A percentile compares a stretch with the other conserved stretches of the same genome.
These are phyloP conservation scores for Xylariales sp. DNA, from an alignment of 2,329 filamentous ascomycete species.

Conservation along the genomic window DNA sequence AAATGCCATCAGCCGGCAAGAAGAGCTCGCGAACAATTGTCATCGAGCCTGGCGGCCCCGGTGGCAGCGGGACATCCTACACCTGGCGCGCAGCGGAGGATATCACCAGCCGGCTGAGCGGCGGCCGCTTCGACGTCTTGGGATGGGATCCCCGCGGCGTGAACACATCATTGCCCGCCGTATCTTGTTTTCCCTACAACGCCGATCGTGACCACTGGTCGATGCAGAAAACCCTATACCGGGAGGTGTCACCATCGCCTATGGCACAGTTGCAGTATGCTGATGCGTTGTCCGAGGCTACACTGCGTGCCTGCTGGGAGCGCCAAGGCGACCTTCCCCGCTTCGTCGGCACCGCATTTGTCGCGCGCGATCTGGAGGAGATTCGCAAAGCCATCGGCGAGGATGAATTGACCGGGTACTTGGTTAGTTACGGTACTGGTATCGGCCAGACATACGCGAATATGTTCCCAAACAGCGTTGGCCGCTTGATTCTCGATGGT, in stretches of 20 bases:
- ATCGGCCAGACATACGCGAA: slow-evolving; percentile 48
- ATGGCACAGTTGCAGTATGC: slow-evolving; percentile 34
- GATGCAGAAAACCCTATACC: slow-evolving; percentile 32
- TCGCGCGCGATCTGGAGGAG: slow-evolving; percentile 44
- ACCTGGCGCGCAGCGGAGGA: slow-evolving; percentile 32
- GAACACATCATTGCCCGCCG: slow-evolving; percentile 39
- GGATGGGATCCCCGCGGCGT: slow-evolving; percentile 54
- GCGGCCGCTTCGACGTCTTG: slow-evolving; percentile 39
- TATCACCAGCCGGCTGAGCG: slow-evolving; percentile 35
- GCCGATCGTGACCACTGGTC: slow-evolving; percentile 43
- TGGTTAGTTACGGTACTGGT: slow-evolving; percentile 48
- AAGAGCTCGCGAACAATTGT: slow-evolving; percentile 44
- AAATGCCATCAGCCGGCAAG: slow-evolving; percentile 19
- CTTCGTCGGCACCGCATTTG: slow-evolving; percentile 41
- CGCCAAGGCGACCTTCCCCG: slow-evolving; percentile 38
- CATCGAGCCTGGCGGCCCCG: slow-evolving; percentile 46
- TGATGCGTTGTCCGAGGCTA: slow-evolving; percentile 42
- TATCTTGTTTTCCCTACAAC: slow-evolving; percentile 42
- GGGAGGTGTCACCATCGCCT: slow-evolving; percentile 28
- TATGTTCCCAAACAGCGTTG: slow-evolving; percentile 45
- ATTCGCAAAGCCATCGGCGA: slow-evolving; percentile 41
- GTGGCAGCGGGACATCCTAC: slow-evolving; percentile 40
- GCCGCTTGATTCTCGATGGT: slow-evolving; percentile 44
- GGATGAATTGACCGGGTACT: slow-evolving; percentile 42
- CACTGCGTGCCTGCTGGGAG: slow-evolving; percentile 37